phyloP scores from a whole-genome alignment of 2,329 filamentous ascomycete species.

The Diaporthe humulicola region DNA sequence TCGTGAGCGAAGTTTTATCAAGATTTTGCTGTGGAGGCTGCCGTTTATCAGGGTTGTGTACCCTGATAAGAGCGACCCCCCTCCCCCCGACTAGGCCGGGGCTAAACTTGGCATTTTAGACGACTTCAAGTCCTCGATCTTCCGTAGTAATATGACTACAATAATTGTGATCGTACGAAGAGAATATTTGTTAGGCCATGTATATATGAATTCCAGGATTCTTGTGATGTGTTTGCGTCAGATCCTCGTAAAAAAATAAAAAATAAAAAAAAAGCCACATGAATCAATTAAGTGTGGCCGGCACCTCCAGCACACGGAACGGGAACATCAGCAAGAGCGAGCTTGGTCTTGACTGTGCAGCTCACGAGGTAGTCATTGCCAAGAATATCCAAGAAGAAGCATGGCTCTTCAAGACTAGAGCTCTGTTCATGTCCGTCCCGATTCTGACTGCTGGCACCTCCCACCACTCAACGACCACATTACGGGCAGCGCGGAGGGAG shows the following conservation, averaged over 20 bases:
- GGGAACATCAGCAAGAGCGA: too few species aligned
- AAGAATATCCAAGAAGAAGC: slow-evolving; percentile 16
- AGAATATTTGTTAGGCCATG: too few species aligned
- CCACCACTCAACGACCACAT: not conserved
- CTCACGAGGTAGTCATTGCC: slow-evolving; percentile 11
- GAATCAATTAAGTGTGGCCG: slow-evolving; percentile 23
- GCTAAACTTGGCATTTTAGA: too few species aligned
- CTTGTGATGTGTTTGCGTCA: too few species aligned
- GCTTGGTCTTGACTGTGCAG: too few species aligned
- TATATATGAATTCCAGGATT: too few species aligned
- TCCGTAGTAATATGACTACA: not conserved
- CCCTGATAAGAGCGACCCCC: not conserved
- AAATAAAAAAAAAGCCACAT: slow-evolving; percentile 4
- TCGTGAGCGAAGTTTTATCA: not conserved
- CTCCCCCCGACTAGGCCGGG: not conserved
- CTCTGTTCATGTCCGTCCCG: not conserved
- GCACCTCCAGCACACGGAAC: too few species aligned
- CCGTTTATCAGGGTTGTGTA: slow-evolving; percentile 3
- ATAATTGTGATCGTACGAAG: too few species aligned
- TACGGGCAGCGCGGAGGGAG: not conserved
- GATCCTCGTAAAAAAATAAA: too few species aligned
- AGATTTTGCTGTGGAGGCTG: not conserved
- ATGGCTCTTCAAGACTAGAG: not conserved
- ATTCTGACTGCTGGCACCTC: not conserved
- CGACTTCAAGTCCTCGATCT: too few species aligned